These are phyloP conservation scores for Mycena galopus DNA, from an alignment of 768 basidiomycete genomes.

Conservation along the genomic window DNA sequence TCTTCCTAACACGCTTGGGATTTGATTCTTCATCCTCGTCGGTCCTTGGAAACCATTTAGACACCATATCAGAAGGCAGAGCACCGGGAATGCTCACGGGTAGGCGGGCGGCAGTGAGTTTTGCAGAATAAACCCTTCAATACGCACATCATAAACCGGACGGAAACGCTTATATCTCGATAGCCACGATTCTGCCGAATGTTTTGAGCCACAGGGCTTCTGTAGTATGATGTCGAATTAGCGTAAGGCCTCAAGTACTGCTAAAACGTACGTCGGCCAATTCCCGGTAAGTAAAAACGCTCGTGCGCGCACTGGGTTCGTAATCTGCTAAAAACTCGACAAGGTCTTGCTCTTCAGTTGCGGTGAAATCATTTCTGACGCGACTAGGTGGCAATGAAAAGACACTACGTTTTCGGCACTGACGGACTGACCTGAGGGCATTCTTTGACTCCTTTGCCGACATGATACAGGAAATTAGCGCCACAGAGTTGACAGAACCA, in stretches of 20 bases:
- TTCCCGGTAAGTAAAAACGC: not conserved
- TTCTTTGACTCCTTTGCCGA: not conserved
- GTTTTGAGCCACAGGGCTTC: conserved; percentile 15
- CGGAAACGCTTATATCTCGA: conserved; percentile 5
- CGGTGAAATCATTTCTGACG: not conserved
- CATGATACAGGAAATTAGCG: not conserved
- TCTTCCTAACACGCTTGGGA: not conserved
- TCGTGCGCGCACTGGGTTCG: not conserved
- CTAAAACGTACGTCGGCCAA: conserved; percentile 2
- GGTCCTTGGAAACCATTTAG: not conserved
- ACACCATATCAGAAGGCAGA: not conserved
- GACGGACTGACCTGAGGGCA: not conserved
- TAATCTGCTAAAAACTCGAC: not conserved
- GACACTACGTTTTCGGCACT: not conserved
- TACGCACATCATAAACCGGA: not conserved
- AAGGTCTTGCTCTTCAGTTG: conserved; percentile 2
- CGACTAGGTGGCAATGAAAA: not conserved
- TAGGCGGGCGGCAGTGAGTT: not conserved
- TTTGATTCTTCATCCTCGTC: not conserved
- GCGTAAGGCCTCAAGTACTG: not conserved
- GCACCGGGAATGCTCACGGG: not conserved
- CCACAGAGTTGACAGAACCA: no score
- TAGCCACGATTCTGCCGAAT: conserved; percentile 13
- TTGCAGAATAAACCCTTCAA: not conserved
- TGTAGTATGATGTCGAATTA: not conserved